phyloP scores from a whole-genome alignment of 2,329 filamentous ascomycete genomes.

The Fusarium vanettenii region DNA sequence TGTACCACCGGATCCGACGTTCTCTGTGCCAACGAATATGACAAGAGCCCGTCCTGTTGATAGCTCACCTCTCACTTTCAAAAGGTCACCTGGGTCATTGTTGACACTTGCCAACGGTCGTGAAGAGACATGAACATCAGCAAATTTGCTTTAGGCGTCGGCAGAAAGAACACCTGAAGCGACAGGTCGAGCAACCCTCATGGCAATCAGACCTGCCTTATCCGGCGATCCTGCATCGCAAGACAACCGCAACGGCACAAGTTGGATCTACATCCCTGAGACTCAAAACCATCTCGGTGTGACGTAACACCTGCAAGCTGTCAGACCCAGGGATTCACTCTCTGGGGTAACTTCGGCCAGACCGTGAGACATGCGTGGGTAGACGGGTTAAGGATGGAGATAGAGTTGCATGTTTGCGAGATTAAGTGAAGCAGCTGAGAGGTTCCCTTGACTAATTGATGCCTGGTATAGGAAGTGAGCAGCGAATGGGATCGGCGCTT shows the following conservation, averaged over 20 bases:
- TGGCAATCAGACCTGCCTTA: neutral
- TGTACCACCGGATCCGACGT: neutral
- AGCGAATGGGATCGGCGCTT: neutral
- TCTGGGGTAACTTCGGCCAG: neutral
- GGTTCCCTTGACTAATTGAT: neutral
- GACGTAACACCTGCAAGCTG: neutral
- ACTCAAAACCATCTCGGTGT: neutral
- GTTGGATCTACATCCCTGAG: neutral
- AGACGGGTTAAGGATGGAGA: neutral
- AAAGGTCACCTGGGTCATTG: neutral
- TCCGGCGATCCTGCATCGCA: neutral
- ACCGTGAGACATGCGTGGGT: neutral
- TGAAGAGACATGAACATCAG: neutral
- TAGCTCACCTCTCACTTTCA: neutral
- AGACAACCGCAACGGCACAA: neutral
- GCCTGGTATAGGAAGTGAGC: neutral
- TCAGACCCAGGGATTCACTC: neutral
- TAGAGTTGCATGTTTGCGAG: conserved; percentile 2
- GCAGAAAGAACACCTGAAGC: neutral
- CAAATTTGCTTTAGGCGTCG: neutral
- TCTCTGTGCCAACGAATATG: neutral
- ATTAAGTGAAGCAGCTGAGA: neutral
- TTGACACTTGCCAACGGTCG: neutral
- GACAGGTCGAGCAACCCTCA: neutral
- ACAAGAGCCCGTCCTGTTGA: neutral